Conservation (phyloP, 2,329 filamentous ascomycete genomes). For the Xylaria sp. region DNA sequence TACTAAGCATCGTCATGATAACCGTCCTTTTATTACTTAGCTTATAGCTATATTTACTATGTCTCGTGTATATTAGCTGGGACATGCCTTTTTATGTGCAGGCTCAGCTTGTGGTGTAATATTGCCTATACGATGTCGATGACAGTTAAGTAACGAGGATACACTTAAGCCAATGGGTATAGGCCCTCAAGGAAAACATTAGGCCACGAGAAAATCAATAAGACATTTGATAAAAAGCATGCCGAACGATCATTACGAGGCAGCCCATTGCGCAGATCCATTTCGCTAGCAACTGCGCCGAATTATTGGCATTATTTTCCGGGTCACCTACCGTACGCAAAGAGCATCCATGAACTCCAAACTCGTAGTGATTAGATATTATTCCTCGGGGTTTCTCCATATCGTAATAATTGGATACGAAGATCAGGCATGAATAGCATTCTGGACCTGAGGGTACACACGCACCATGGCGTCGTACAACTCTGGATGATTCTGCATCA, state of each 20-base stretch:
- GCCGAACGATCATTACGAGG: conserved; percentile 8
- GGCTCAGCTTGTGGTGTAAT: no score
- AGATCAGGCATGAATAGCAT: conserved; percentile 74
- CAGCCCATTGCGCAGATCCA: background rate
- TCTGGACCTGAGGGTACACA: conserved; percentile 86
- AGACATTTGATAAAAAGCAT: background rate
- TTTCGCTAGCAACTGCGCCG: no score
- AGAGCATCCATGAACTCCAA: background rate
- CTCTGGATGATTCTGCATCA: conserved; percentile 84
- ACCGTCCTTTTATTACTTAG: no score
- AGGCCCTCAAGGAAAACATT: background rate
- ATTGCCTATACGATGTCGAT: no score
- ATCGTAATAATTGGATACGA: background rate
- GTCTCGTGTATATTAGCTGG: no score
- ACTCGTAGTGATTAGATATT: background rate
- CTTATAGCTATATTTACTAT: no score
- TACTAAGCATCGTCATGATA: no score
- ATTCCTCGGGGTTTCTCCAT: background rate
- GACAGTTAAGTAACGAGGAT: no score
- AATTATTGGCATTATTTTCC: no score
- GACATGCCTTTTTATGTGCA: no score
- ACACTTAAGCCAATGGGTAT: background rate
- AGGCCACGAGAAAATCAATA: background rate
- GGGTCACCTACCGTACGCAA: background rate
- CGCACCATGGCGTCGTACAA: conserved; percentile 81